These are phyloP conservation scores for Auxenochlorella pyrenoidosa DNA, from an alignment of 139 green algal species.

Conservation along the genomic window DNA sequence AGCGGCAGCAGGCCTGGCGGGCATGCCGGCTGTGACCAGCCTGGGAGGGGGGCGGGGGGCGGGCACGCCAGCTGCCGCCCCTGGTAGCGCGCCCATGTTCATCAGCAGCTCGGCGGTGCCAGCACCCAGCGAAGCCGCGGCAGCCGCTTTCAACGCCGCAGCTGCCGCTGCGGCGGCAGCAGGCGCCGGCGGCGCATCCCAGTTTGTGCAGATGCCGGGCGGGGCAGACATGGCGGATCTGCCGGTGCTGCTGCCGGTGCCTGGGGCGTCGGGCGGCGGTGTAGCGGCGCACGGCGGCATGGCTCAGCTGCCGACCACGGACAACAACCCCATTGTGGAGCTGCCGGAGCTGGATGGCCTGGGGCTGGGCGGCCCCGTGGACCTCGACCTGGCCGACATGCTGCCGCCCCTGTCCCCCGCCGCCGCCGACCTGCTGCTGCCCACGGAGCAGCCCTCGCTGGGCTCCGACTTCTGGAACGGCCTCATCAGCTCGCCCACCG, in stretches of 20 bases:
- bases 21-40: background rate
- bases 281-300: background rate
- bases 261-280: background rate
- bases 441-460: background rate
- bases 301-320: background rate
- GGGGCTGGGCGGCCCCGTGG: background rate
- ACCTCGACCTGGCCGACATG: slow-evolving; percentile 30
- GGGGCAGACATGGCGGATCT: background rate
- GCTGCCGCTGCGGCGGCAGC: background rate
- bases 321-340: slow-evolving; percentile 28
- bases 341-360: slow-evolving; percentile 27
- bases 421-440: slow-evolving; percentile 21
- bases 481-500: background rate
- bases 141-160: slow-evolving; percentile 12
- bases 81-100: background rate
- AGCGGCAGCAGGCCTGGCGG: background rate
- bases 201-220: slow-evolving; percentile 16
- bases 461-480: slow-evolving; percentile 21
- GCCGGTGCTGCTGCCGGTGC: background rate
- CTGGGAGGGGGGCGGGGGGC: background rate
- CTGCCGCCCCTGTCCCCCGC: background rate
- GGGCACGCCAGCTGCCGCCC: background rate
- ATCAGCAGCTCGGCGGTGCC: background rate
- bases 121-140: slow-evolving; percentile 1
- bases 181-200: background rate